Evolutionary conservation across 208 protist species (phyloP).

Genomic region (Trypanosoma platydactyli): DNA sequence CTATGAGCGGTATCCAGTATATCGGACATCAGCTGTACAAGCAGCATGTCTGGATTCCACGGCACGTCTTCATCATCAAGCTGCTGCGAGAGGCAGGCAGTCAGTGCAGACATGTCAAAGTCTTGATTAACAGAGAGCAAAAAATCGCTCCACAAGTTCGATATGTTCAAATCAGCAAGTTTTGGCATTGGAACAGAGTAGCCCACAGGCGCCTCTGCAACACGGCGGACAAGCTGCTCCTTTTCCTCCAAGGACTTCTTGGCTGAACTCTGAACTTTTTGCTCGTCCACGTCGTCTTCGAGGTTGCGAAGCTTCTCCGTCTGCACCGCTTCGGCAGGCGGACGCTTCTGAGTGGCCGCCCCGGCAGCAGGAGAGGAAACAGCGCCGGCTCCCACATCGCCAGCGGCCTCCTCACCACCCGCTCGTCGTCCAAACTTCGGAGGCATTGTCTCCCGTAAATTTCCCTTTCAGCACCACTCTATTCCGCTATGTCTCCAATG

Average conservation of each 20-base stretch:
- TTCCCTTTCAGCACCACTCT: background rate
- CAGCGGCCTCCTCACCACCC: background rate
- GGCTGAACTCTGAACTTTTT: constrained; percentile 30
- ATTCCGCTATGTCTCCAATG: background rate
- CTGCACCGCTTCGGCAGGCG: constrained; percentile 25
- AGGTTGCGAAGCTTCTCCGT: constrained; percentile 38
- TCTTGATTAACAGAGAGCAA: constrained; percentile 68
- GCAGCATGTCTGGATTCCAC: constrained; percentile 89
- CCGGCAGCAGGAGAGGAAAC: background rate
- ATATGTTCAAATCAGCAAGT: constrained; percentile 70
- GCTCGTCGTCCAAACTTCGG: constrained; percentile 26
- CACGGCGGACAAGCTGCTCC: constrained; percentile 50
- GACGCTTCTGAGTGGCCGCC: constrained; percentile 3
- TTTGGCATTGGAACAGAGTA: constrained; percentile 76
- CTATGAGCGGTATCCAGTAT: constrained; percentile 72
- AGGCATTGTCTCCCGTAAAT: constrained; percentile 8
- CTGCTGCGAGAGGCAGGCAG: constrained; percentile 67
- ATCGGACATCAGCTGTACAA: constrained; percentile 88
- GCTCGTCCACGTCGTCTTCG: constrained; percentile 51
- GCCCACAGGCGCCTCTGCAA: constrained; percentile 66
- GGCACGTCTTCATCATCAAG: constrained; percentile 80
- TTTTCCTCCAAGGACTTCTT: constrained; percentile 37
- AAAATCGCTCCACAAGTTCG: constrained; percentile 66
- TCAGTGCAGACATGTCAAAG: constrained; percentile 83
- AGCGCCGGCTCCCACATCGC: background rate